These are phyloP conservation scores for Dictyostelium gargantuum DNA, from an alignment of 208 protist genomes.

Conservation along the genomic window DNA sequence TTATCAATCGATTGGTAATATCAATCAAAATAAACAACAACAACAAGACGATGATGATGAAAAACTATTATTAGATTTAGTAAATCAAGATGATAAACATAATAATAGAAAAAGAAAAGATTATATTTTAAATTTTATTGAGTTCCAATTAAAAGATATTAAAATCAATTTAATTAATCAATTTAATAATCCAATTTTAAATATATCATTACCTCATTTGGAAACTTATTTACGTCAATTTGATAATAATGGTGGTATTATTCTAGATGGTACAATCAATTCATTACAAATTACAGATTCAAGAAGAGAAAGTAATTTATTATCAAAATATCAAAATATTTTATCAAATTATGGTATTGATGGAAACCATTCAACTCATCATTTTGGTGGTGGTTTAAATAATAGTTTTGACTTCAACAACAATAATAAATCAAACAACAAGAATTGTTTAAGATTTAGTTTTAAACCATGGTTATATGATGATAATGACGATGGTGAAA, in stretches of 20 bases:
- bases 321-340: neutral
- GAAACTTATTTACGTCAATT: neutral
- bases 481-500: neutral
- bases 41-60: neutral
- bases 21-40: neutral
- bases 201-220: neutral
- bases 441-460: neutral
- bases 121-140: neutral
- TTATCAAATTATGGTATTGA: neutral
- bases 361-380: neutral
- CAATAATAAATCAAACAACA: neutral
- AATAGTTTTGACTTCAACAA: neutral
- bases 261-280: neutral
- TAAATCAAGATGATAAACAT: too few relatives aligned
- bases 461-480: neutral
- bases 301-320: neutral
- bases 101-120: neutral
- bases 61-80: too few relatives aligned
- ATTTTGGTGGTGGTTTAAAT: neutral
- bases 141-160: neutral
- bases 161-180: neutral
- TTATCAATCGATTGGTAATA: neutral
- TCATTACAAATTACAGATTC: neutral
- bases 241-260: neutral
- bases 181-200: neutral